These are phyloP conservation scores for Warburgia ugandensis DNA, from an alignment of 164 flowering plant genomes.

Conservation along the genomic window DNA sequence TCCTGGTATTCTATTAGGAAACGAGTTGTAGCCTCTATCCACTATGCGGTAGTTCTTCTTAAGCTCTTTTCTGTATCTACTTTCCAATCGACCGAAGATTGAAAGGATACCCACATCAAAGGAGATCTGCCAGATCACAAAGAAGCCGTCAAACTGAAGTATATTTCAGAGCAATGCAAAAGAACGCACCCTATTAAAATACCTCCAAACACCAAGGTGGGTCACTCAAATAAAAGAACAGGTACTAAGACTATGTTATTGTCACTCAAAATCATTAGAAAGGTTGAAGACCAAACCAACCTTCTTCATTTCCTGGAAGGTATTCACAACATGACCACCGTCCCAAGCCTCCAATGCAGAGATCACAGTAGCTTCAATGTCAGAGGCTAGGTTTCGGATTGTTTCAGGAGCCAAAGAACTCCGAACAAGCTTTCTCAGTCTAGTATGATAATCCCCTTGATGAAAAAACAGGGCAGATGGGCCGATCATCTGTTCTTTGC, in stretches of 20 bases:
- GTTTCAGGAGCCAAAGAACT: constrained; percentile 42
- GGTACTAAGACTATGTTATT: too few species aligned
- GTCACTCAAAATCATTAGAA: too few species aligned
- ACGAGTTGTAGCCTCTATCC: constrained; percentile 75
- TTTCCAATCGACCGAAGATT: constrained; percentile 46
- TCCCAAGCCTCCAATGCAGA: constrained; percentile 46
- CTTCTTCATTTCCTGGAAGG: constrained; percentile 76
- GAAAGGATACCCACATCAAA: constrained; percentile 63
- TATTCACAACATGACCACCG: constrained; percentile 43
- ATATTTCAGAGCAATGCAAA: constrained; percentile 1
- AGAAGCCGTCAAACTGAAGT: constrained; percentile 1
- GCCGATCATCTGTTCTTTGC: constrained; percentile 74
- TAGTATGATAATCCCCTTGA: constrained; percentile 65
- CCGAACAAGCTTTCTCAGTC: constrained; percentile 63
- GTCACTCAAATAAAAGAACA: too few species aligned
- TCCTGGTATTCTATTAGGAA: constrained; percentile 61
- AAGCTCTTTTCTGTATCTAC: constrained; percentile 31
- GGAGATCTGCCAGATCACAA: constrained; percentile 42
- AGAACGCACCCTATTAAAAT: background rate
- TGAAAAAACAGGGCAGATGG: constrained; percentile 80
- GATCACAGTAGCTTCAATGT: constrained; percentile 36
- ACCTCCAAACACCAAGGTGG: too few species aligned
- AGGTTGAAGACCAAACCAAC: too few species aligned
- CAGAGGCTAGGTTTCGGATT: constrained; percentile 33
- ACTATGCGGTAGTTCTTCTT: constrained; percentile 50